Evolutionary conservation across 2,329 filamentous ascomycete species (phyloP).

Genomic region (Penicillium sp.): DNA sequence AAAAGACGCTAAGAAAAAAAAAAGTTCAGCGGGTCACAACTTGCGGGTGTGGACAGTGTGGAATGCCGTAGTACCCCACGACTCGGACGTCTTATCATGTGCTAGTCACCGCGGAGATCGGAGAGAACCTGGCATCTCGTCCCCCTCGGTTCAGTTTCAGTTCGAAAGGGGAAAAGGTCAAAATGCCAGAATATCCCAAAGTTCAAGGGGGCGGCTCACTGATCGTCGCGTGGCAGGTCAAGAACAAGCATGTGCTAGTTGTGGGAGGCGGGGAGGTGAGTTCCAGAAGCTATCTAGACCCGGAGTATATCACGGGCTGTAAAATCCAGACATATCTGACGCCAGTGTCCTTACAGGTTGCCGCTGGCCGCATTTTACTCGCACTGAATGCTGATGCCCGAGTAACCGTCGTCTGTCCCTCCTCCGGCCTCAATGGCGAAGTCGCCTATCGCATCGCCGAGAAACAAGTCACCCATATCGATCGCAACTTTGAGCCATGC

Average conservation of each 20-base stretch:
- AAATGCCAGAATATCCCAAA: slow-evolving; percentile 68
- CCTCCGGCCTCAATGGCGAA: slow-evolving; percentile 80
- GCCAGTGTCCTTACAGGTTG: slow-evolving; percentile 66
- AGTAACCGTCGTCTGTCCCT: slow-evolving; percentile 82
- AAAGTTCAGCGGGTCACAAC: slow-evolving; percentile 15
- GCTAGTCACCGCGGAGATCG: background rate
- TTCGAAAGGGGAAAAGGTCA: slow-evolving; percentile 10
- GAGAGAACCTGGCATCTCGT: background rate
- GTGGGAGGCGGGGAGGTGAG: slow-evolving; percentile 91
- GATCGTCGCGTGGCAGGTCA: slow-evolving; percentile 94
- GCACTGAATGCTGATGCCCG: slow-evolving; percentile 92
- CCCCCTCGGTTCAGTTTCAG: background rate
- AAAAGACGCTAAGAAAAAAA: slow-evolving; percentile 16
- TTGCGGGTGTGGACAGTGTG: slow-evolving; percentile 21
- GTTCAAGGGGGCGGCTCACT: slow-evolving; percentile 90
- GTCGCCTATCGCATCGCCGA: slow-evolving; percentile 78
- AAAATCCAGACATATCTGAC: background rate
- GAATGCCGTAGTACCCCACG: slow-evolving; percentile 25
- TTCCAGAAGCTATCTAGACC: slow-evolving; percentile 18
- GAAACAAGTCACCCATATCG: slow-evolving; percentile 75
- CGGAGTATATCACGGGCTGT: slow-evolving; percentile 27
- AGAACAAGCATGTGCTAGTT: slow-evolving; percentile 84
- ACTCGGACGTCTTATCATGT: slow-evolving; percentile 7
- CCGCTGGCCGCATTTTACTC: slow-evolving; percentile 89
- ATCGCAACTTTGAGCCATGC: slow-evolving; percentile 81